These are phyloP conservation scores for Helotiales sp. DNA, from an alignment of 2,329 filamentous ascomycete species.

Conservation along the genomic window DNA sequence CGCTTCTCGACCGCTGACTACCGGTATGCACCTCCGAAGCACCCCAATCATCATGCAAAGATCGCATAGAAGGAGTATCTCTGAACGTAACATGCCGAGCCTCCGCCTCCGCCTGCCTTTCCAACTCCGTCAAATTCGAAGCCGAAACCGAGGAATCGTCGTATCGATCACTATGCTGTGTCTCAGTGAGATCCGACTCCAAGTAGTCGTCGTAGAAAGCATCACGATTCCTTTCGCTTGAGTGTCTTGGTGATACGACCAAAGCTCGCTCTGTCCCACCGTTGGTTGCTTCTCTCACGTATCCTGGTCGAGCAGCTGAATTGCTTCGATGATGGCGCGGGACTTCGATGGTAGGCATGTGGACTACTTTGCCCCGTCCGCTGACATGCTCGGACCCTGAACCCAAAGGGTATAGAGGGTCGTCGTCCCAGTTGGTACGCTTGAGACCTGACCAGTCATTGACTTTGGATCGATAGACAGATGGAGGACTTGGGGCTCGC, in stretches of 20 bases:
- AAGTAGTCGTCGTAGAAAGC: background rate
- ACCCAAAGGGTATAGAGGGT: conserved; percentile 5
- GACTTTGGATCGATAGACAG: background rate
- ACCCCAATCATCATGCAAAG: background rate
- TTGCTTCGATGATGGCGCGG: background rate
- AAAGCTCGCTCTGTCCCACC: conserved; percentile 9
- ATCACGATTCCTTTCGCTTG: background rate
- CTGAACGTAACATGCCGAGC: conserved; percentile 24
- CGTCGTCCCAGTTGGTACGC: conserved; percentile 6
- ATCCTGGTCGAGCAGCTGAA: conserved; percentile 15
- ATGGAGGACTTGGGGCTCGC: conserved; percentile 25
- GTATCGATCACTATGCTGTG: background rate
- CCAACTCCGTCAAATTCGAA: conserved; percentile 11
- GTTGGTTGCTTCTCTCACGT: conserved; percentile 10
- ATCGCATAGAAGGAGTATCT: conserved; percentile 16
- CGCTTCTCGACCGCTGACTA: background rate
- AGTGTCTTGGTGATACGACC: conserved; percentile 4
- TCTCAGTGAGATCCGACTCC: background rate
- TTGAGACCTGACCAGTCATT: background rate
- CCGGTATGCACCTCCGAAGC: background rate
- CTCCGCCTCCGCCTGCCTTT: conserved; percentile 16
- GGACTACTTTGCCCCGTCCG: background rate
- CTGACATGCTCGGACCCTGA: background rate
- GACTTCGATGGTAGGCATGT: background rate
- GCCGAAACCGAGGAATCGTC: conserved; percentile 9